A percentile compares a stretch with the other conserved stretches of the same genome.
These are phyloP conservation scores for Fraxinus americana DNA, from an alignment of 257 asterid genomes.

Conservation along the genomic window DNA sequence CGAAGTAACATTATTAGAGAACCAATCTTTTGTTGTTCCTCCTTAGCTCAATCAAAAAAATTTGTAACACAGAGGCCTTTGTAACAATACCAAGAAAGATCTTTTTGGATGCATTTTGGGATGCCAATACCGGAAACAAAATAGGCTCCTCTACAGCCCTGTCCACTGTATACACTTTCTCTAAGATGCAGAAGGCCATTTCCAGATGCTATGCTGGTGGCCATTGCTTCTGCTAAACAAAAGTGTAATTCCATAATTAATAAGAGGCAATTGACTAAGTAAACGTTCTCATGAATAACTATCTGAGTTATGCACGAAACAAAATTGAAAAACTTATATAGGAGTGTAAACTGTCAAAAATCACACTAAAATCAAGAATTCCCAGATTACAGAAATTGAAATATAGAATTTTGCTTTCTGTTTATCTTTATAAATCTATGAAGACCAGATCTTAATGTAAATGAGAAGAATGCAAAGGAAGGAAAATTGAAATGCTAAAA, in stretches of 20 bases:
- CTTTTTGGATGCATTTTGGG: too few relatives aligned
- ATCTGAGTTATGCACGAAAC: background rate
- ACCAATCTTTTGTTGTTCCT: too few relatives aligned
- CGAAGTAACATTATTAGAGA: too few relatives aligned
- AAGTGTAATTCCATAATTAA: slow-evolving; percentile 1
- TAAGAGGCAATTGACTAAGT: background rate
- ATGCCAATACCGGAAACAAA: too few relatives aligned
- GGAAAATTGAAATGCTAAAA: background rate
- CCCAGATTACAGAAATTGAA: background rate
- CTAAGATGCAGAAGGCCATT: slow-evolving; percentile 51
- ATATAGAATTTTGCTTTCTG: background rate
- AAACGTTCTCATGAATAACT: background rate
- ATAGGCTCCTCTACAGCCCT: too few relatives aligned
- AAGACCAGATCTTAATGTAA: background rate
- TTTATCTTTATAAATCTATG: background rate
- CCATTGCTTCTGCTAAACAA: slow-evolving; percentile 55
- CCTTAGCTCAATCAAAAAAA: too few relatives aligned
- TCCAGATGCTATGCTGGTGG: slow-evolving; percentile 64
- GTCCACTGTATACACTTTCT: too few relatives aligned
- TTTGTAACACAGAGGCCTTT: too few relatives aligned
- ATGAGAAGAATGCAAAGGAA: background rate
- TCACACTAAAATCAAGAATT: background rate
- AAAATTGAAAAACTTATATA: background rate
- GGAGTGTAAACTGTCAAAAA: background rate
- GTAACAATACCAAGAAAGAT: too few relatives aligned